Percentiles rank a stretch among this genome's conserved stretches.
These are phyloP conservation scores for Colletotrichum graminicola DNA, from an alignment of 2,329 filamentous ascomycete species.

Conservation along the genomic window DNA sequence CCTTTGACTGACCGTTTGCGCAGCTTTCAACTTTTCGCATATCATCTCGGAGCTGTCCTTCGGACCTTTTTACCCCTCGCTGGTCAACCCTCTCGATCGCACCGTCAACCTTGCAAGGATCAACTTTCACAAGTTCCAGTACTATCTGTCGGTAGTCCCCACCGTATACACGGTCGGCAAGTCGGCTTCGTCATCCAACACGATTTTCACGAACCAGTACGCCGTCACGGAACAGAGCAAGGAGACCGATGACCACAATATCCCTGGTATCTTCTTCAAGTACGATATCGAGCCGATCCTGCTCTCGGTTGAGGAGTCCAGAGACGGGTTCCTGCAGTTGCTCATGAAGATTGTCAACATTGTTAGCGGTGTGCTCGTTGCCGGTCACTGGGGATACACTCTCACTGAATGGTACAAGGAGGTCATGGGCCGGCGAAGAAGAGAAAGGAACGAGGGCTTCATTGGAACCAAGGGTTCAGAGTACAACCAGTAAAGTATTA, in stretches of 20 bases:
- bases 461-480: slow-evolving; percentile 41
- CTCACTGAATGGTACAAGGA: slow-evolving; percentile 80
- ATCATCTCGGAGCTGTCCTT: slow-evolving; percentile 96
- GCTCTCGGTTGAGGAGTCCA: slow-evolving; percentile 85
- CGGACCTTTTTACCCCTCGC: slow-evolving; percentile 93
- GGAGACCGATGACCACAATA: slow-evolving; percentile 73
- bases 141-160: slow-evolving; percentile 95
- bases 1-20: slow-evolving; percentile 2
- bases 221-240: slow-evolving; percentile 92
- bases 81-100: slow-evolving; percentile 93
- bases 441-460: slow-evolving; percentile 53
- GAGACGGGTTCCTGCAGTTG: slow-evolving; percentile 80
- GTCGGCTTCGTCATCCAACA: slow-evolving; percentile 58
- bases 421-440: slow-evolving; percentile 63
- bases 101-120: slow-evolving; percentile 81
- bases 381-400: slow-evolving; percentile 93
- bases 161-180: slow-evolving; percentile 84
- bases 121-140: slow-evolving; percentile 97
- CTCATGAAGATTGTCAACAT: slow-evolving; percentile 90
- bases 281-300: slow-evolving; percentile 98
- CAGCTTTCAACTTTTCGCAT: slow-evolving; percentile 98
- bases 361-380: slow-evolving; percentile 89
- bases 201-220: slow-evolving; percentile 96
- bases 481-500: slow-evolving; percentile 34
- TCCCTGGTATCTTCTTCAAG: slow-evolving; percentile 97